phyloP scores from a whole-genome alignment of 2,329 filamentous ascomycete species.

The Pseudofabraea citricarpa region DNA sequence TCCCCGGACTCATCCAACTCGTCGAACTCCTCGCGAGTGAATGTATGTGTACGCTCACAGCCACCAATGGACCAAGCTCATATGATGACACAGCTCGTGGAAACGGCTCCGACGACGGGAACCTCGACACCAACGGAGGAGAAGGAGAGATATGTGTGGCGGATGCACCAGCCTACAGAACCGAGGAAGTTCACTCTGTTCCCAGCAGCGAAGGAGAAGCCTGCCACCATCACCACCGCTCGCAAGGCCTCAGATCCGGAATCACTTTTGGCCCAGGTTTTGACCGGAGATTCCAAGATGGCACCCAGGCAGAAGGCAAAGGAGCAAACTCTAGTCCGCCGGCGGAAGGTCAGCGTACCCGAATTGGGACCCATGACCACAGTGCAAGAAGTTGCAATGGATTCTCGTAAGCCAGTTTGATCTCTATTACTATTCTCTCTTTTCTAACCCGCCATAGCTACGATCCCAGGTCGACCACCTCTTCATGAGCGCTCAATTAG shows the following conservation, averaged over 20 bases:
- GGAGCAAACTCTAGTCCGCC: conserved; percentile 50
- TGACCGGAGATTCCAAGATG: conserved; percentile 31
- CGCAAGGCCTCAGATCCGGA: conserved; percentile 44
- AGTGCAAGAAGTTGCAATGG: conserved; percentile 62
- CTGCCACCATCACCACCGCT: conserved; percentile 27
- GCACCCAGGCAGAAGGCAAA: conserved; percentile 50
- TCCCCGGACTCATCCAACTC: conserved; percentile 29
- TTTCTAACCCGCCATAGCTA: conserved; percentile 40
- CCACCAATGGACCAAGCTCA: neutral
- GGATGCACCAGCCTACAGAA: conserved; percentile 51
- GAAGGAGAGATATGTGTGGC: conserved; percentile 50
- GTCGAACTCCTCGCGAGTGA: conserved; percentile 27
- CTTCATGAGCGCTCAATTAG: conserved; percentile 61
- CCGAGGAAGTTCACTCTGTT: conserved; percentile 57
- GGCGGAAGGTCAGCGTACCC: conserved; percentile 59
- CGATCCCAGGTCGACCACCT: conserved; percentile 60
- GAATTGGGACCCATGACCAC: conserved; percentile 66
- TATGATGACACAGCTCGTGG: neutral
- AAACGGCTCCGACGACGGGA: neutral
- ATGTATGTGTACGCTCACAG: conserved; percentile 23
- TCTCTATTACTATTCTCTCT: neutral
- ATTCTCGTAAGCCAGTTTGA: conserved; percentile 55
- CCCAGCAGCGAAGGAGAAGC: conserved; percentile 42
- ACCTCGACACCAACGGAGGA: conserved; percentile 13
- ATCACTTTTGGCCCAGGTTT: conserved; percentile 37